These are phyloP conservation scores for Coemansia guatemalensis DNA, from an alignment of 192 early-diverging fungal genomes.

Conservation along the genomic window DNA sequence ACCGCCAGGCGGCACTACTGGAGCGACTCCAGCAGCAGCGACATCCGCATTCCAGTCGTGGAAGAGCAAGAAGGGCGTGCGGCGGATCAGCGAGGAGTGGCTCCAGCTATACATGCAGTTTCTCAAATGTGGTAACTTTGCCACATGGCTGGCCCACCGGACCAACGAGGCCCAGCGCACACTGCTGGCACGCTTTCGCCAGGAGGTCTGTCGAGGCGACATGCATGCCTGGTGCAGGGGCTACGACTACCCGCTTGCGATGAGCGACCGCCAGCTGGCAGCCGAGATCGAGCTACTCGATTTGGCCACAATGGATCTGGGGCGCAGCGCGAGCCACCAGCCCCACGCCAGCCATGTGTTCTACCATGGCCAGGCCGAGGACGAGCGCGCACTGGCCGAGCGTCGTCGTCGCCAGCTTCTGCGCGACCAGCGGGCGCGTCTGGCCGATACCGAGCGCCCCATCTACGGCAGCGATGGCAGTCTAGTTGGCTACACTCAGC, in stretches of 20 bases:
- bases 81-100: constrained; percentile 65
- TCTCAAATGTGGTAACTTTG: constrained; percentile 93
- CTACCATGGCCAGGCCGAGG: constrained; percentile 49
- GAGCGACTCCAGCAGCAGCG: neutral
- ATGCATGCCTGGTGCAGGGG: constrained; percentile 53
- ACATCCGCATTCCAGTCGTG: constrained; percentile 28
- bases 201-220: constrained; percentile 62
- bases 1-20: neutral
- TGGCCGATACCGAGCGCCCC: constrained; percentile 35
- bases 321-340: constrained; percentile 24
- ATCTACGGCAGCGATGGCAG: constrained; percentile 51
- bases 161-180: constrained; percentile 79
- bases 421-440: constrained; percentile 40
- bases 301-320: constrained; percentile 50
- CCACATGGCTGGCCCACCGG: constrained; percentile 86
- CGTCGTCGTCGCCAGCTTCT: constrained; percentile 33
- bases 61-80: constrained; percentile 37
- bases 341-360: constrained; percentile 48
- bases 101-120: constrained; percentile 79
- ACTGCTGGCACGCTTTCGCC: constrained; percentile 72
- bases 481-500: constrained; percentile 42
- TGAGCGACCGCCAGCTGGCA: constrained; percentile 42
- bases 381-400: constrained; percentile 46
- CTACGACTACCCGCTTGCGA: constrained; percentile 43
- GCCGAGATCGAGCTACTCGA: constrained; percentile 48